Evolutionary conservation across 768 basidiomycete species (phyloP).

Genomic region (Suillus alpinus): DNA sequence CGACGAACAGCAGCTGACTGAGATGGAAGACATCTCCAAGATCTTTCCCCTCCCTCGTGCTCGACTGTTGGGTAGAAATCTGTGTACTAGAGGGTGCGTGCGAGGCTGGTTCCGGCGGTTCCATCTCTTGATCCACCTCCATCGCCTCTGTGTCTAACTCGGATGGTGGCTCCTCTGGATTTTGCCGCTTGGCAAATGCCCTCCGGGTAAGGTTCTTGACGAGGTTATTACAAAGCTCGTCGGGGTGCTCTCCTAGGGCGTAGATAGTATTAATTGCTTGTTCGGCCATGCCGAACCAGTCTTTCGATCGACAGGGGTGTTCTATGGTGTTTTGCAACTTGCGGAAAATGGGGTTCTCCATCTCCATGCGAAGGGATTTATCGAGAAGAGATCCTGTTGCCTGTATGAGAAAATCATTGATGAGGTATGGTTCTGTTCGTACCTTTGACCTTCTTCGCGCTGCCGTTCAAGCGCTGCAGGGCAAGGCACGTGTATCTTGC

Average conservation of each 20-base stretch:
- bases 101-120: slow-evolving; percentile 23
- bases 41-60: slow-evolving; percentile 41
- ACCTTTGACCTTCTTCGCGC: slow-evolving; percentile 97
- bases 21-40: slow-evolving; percentile 83
- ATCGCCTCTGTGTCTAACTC: slow-evolving; percentile 48
- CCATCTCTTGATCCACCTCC: slow-evolving; percentile 52
- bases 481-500: slow-evolving; percentile 94
- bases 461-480: slow-evolving; percentile 88
- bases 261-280: slow-evolving; percentile 97
- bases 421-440: slow-evolving; percentile 4
- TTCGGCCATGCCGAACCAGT: slow-evolving; percentile 97
- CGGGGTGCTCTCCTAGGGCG: slow-evolving; percentile 90
- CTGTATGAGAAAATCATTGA: not conserved
- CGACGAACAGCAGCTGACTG: slow-evolving; percentile 91
- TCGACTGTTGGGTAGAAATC: slow-evolving; percentile 6
- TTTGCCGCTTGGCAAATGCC: slow-evolving; percentile 52
- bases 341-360: slow-evolving; percentile 83
- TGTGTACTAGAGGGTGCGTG: slow-evolving; percentile 14
- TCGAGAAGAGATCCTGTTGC: slow-evolving; percentile 77
- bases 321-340: slow-evolving; percentile 82
- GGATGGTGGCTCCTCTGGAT: slow-evolving; percentile 1
- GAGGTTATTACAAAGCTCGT: slow-evolving; percentile 73
- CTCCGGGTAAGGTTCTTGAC: slow-evolving; percentile 77
- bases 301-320: slow-evolving; percentile 75
- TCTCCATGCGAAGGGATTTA: slow-evolving; percentile 80